Evolutionary conservation across 192 early-diverging fungal species (phyloP), one percentile per base, ranked within the genome.

Genomic region (Backusella luteola): DNA sequence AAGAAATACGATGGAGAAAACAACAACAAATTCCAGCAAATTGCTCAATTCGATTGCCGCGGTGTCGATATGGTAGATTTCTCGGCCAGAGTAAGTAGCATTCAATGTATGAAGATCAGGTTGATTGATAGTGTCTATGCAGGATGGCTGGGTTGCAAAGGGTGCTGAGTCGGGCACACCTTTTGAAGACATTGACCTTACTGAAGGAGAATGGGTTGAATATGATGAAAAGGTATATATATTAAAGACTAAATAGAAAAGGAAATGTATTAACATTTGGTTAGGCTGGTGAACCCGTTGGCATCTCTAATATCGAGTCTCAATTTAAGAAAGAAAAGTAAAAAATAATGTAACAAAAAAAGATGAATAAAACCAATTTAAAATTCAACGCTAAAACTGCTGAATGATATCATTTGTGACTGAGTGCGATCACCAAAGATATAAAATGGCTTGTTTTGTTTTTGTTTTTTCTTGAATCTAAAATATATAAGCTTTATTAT

Each of bases 151-250:
- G 90, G 78, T 70, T 69, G 94, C 90, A 34, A 84, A 85, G 75
- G 94, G 95, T 49, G 80, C 82, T 21, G 93, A 95, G 73, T 91
- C 92, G 1, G 83, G 85, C 8, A 91, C 90, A 3, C 14, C 53
- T 44, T 98, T 98, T 83, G 85, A 90, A 23, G 93, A 95, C 36
- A 85, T 98, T 76, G 92, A 94, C 76, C 85, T 96, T 56, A 85
- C 85, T 11, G 94, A 95, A 35, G 90, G 89, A 23, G 89, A 93
- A 76, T 97, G 96, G 96, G 92, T 88, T 38, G 96, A 95, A 12
- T 97, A 97, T 77, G 96, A 97, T 79, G 96, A 96, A 77, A 90
- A 89, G 84, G 89, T 87, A 84, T 32, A 84, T 32, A 12, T 12
- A 6, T n/a, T 4, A 46, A 68, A 7, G 66, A 0, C 23, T 39